phyloP scores from a whole-genome alignment of 2,329 filamentous ascomycete genomes.

The Penicillium sp. region DNA sequence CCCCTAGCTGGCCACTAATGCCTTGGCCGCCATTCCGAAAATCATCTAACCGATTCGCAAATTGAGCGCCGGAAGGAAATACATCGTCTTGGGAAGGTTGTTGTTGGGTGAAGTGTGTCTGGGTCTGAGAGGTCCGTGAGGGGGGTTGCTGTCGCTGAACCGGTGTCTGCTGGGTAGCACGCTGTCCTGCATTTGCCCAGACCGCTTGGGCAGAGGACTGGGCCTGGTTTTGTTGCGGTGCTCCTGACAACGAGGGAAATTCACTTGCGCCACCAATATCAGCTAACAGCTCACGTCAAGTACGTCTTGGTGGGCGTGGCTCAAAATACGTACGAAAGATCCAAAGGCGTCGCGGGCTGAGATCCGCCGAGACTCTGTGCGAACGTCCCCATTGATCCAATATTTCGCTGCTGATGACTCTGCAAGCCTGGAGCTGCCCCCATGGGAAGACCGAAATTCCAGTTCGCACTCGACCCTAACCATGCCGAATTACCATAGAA shows the following conservation, averaged over 20 bases:
- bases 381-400: constrained; percentile 52
- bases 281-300: background rate
- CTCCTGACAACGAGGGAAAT: constrained; percentile 59
- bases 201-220: constrained; percentile 52
- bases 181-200: constrained; percentile 56
- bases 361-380: constrained; percentile 54
- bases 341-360: constrained; percentile 51
- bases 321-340: constrained; percentile 51
- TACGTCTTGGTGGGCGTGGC: background rate
- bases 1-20: constrained; percentile 50
- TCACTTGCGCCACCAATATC: constrained; percentile 45
- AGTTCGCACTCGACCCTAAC: constrained; percentile 52
- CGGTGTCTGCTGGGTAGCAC: constrained; percentile 50
- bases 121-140: constrained; percentile 38
- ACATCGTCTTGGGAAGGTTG: constrained; percentile 47
- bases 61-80: constrained; percentile 47
- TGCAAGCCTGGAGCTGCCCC: constrained; percentile 51
- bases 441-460: constrained; percentile 55
- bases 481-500: constrained; percentile 2
- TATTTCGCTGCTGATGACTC: constrained; percentile 48
- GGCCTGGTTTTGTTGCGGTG: constrained; percentile 51
- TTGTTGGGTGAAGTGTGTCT: constrained; percentile 38
- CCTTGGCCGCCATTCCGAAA: constrained; percentile 56
- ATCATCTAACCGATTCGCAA: constrained; percentile 50
- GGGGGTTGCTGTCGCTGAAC: constrained; percentile 50